Evolutionary conservation across 768 basidiomycete species (phyloP), one percentile per base, ranked within the genome.

Genomic region (Tricholoma terreum): DNA sequence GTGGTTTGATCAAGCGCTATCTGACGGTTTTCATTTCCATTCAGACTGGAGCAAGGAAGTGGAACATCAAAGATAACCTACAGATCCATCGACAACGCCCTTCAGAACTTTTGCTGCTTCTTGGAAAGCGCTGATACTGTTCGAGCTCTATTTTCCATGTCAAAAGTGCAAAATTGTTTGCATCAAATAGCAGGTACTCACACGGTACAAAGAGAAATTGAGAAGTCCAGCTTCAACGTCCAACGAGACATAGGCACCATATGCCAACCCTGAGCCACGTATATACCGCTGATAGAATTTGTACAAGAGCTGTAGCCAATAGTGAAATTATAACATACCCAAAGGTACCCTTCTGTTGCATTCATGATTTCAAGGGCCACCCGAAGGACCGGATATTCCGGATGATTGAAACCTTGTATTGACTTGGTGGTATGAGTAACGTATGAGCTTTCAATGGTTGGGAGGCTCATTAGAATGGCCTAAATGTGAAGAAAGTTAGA

Each of bases 361-460:
- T 97, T 97, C 51, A 99, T 76, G 14, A 94, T 84, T 62, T 95
- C 90, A 2, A 86, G 73, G 4, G 94, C 86, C n/a, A 98, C 82
- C 19, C 87, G 82, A 24, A 96, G 73, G n/a, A 87, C 88, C 2
- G 96, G 87, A 64, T 87, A 87, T 58, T 95, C 92, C 6, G 87
- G 84, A 67, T 96, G 87, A 54, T 84, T 73, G 69, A 89, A 94
- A 22, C 92, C 90, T 67, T 80, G 77, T 36, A 94, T 86, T 27
- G 88, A 86, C 67, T 87, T 92, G 0, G 90, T 81, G 7, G 84
- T 86, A 67, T 94, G 88, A 9, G 77, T 83, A 17, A 84, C 89
- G 69, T 86, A 98, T 2, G 92, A 89, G 65, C 93, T 96, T 73
- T 99, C 97, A 59, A 98, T 96, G 4, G 93, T 94, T 1, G 94